Percentiles rank a stretch among this genome's conserved stretches.
These are phyloP conservation scores for Paramyrothecium sp. DNA, from an alignment of 2,329 filamentous ascomycete genomes.

Conservation along the genomic window DNA sequence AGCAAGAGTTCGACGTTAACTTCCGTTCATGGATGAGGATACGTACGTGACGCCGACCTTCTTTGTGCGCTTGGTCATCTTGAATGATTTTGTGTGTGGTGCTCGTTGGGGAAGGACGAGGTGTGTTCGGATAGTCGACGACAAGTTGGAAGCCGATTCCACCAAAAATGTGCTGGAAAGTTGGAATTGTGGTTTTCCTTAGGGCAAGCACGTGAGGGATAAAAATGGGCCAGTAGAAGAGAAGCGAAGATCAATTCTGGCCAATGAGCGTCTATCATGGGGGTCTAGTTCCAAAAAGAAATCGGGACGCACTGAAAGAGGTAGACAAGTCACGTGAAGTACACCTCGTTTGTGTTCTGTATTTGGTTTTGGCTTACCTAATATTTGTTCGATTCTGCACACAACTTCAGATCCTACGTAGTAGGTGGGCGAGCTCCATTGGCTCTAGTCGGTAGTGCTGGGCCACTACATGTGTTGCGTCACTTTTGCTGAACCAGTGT, in stretches of 20 bases:
- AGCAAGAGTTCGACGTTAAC: conserved; percentile 16
- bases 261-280: neutral
- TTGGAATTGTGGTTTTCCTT: conserved; percentile 39
- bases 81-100: conserved; percentile 47
- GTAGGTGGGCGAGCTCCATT: too few relatives aligned
- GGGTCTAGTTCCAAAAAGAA: neutral
- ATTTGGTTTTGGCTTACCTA: too few relatives aligned
- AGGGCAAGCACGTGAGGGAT: conserved; percentile 39
- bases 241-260: conserved; percentile 3
- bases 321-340: too few relatives aligned
- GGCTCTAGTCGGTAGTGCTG: too few relatives aligned
- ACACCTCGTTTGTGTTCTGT: too few relatives aligned
- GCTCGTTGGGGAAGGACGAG: conserved; percentile 30
- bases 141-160: conserved; percentile 22
- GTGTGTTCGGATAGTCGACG: conserved; percentile 28
- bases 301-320: neutral
- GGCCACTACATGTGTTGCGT: too few relatives aligned
- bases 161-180: conserved; percentile 30
- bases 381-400: too few relatives aligned
- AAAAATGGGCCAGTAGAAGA: neutral
- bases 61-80: conserved; percentile 93
- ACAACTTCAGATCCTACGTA: too few relatives aligned
- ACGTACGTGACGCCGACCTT: conserved; percentile 89
- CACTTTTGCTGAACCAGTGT: too few relatives aligned
- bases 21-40: conserved; percentile 12